Base-by-base conservation (phyloP, 2,329 filamentous ascomycete genomes). In the Tolypocladium tundrense region DNA sequence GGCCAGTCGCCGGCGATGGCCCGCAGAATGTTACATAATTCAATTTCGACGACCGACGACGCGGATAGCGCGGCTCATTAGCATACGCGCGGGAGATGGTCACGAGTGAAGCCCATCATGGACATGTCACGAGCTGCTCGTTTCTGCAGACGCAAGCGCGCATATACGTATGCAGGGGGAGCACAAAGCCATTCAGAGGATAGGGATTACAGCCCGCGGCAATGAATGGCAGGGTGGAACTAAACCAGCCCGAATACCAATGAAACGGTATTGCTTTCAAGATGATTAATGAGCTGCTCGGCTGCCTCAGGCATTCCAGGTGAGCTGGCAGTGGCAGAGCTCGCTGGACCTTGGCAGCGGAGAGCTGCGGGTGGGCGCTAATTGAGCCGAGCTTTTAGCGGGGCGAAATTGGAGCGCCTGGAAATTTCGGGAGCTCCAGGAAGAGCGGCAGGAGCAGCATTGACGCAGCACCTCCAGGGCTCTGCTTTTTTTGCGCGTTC, bases 401-500 rank as follows among this genome's bases (percentile, higher is more conserved):
- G 53, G 53, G 39, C 53, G 7, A 21, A 43, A 54, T 42, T 57
- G 62, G 61, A 65, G 48, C 31, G 31, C 48, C 63, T 66, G 66
- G 64, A 69, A 69, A 69, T 67, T 67, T 69, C 66, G 55, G 62
- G 58, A 58, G 60, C 58, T 58, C 57, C 58, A 59, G 37, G 33
- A 37, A 53, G 13, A 7, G 24, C 14, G 7, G n/a, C 41, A 8
- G 41, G 16, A 42, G 14, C 48, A 35, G 52, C 3, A 24, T 40
- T 41, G 35, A 41, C 52, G 39, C 53, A 42, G 35, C 35, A 50
- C 7, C 45, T 50, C 21, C 33, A 39, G 51, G 21, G 39, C 39
- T 65, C 67, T 67, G 67, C 67, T 66, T 70, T 70, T 67, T 69
- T 66, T 58, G 69, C 68, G 68, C 65, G 64, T 64, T 61, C 62